phyloP scores from a whole-genome alignment of 2,329 filamentous ascomycete species.

The Fusarium floridanum region DNA sequence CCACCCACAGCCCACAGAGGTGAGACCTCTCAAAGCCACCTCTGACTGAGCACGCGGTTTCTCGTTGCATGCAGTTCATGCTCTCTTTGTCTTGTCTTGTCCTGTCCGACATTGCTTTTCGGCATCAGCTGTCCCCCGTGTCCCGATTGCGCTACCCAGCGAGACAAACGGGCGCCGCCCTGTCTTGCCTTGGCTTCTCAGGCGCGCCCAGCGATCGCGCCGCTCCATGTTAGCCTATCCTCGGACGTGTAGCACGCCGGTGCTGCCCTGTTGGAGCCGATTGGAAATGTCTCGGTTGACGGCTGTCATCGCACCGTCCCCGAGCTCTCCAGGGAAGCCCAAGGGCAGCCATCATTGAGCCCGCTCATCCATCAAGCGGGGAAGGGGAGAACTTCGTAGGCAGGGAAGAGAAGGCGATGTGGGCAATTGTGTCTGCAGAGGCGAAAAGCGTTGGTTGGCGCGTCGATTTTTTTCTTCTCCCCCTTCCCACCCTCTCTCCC shows the following conservation, averaged over 20 bases:
- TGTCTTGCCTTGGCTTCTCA: constrained; percentile 1
- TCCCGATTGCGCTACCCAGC: constrained; percentile 18
- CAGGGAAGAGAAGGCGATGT: constrained; percentile 15
- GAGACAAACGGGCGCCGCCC: constrained; percentile 17
- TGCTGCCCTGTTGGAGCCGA: neutral
- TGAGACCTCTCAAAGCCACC: constrained; percentile 32
- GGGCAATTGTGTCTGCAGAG: constrained; percentile 9
- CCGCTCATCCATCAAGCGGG: constrained; percentile 32
- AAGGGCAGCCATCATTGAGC: constrained; percentile 22
- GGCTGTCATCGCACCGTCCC: constrained; percentile 26
- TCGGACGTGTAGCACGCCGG: neutral
- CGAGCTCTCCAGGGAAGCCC: constrained; percentile 2
- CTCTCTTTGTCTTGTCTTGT: constrained; percentile 24
- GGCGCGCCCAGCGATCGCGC: constrained; percentile 17
- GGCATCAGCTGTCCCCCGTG: constrained; percentile 28
- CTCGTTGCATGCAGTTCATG: constrained; percentile 1
- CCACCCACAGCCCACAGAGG: constrained; percentile 15
- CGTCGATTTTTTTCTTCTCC: neutral
- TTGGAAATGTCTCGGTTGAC: constrained; percentile 33
- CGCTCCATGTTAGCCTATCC: constrained; percentile 17
- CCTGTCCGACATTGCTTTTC: constrained; percentile 31
- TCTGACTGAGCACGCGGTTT: constrained; percentile 28
- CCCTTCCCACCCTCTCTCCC: constrained; percentile 2
- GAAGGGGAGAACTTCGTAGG: constrained; percentile 21
- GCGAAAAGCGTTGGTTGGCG: constrained; percentile 6